Percentiles rank a stretch among this genome's conserved stretches.
These are phyloP conservation scores for Aspergillus nanangensis DNA, from an alignment of 495 filamentous ascomycete species.

Conservation along the genomic window DNA sequence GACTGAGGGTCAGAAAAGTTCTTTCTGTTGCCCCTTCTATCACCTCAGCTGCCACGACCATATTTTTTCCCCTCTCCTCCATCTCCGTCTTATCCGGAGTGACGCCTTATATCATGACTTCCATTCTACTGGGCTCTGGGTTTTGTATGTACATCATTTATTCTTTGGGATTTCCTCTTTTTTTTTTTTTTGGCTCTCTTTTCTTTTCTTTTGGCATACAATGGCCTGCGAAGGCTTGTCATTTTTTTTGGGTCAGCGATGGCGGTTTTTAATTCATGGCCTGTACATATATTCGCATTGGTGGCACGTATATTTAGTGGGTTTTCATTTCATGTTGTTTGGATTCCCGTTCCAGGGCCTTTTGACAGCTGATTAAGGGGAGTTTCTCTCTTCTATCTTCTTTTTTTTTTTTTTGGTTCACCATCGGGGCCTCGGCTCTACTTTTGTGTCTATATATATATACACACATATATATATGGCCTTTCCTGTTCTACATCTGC, in stretches of 20 bases:
- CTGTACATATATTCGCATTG: conserved; percentile 29
- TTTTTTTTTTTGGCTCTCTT: conserved; percentile 8
- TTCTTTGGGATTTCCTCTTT: conserved; percentile 7
- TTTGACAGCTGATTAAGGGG: conserved; percentile 3
- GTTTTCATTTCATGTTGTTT: conserved; percentile 8
- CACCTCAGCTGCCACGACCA: not conserved
- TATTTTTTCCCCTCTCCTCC: conserved; percentile 7
- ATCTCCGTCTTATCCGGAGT: conserved; percentile 1
- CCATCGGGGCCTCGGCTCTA: too few species aligned
- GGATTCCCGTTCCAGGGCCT: conserved; percentile 5
- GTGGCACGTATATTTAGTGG: conserved; percentile 15
- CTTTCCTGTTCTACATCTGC: conserved; percentile 14
- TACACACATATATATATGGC: conserved; percentile 1
- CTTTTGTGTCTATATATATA: conserved; percentile 18
- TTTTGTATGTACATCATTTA: conserved; percentile 24
- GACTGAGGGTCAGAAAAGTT: not conserved
- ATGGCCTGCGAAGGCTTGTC: conserved; percentile 4
- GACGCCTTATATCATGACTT: conserved; percentile 1
- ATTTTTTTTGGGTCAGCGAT: not conserved
- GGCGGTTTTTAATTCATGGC: conserved; percentile 10
- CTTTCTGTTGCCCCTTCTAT: not conserved
- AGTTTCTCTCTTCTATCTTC: not conserved
- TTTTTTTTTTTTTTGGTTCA: not conserved
- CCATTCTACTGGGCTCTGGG: conserved; percentile 13
- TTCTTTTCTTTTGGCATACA: conserved; percentile 17